Conservation (phyloP, 139 green algal genomes). For the Coelastrella sp. region DNA sequence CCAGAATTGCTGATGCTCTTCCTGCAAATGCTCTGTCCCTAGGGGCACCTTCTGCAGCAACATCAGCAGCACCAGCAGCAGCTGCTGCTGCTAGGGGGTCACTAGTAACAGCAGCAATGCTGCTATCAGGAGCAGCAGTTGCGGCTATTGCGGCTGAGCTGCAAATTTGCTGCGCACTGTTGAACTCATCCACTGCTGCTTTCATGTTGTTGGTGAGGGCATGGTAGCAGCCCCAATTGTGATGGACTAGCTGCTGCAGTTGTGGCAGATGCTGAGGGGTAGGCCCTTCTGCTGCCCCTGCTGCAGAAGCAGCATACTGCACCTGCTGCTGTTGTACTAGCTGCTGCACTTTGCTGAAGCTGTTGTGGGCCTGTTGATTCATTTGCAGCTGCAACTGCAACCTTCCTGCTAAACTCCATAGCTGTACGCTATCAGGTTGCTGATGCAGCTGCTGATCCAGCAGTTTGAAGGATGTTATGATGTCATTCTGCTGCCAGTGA, state of each 20-base stretch:
- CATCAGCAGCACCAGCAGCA: not conserved
- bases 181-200: conserved; percentile 1
- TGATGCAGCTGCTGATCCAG: not conserved
- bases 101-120: too few species aligned
- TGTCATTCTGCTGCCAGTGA: not conserved
- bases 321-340: conserved; percentile 21
- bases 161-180: not conserved
- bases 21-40: not conserved
- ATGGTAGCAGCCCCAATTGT: conserved; percentile 34
- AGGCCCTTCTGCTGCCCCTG: conserved; percentile 1
- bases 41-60: too few species aligned
- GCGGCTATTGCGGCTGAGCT: not conserved
- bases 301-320: too few species aligned
- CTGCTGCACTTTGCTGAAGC: conserved; percentile 8
- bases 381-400: conserved; percentile 25
- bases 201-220: conserved; percentile 20
- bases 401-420: conserved; percentile 27
- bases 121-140: not conserved
- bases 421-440: not conserved
- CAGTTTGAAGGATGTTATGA: not conserved
- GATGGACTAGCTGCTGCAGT: conserved; percentile 27
- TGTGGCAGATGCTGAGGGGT: not conserved
- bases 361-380: not conserved
- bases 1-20: not conserved
- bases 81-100: not conserved